These are phyloP conservation scores for Apiospora marii DNA, from an alignment of 2,329 filamentous ascomycete genomes.

Conservation along the genomic window DNA sequence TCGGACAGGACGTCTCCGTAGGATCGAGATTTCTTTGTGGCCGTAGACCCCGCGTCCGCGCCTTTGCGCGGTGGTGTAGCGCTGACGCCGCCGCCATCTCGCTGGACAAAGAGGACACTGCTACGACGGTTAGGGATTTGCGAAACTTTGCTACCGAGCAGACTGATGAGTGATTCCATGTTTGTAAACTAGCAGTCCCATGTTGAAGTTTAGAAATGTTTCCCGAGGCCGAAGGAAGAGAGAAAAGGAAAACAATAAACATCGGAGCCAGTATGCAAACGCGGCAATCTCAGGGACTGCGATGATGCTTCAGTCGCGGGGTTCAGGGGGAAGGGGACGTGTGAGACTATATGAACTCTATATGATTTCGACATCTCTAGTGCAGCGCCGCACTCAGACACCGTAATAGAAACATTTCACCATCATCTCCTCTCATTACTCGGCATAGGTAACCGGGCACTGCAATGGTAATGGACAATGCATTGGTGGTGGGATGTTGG, in stretches of 20 bases:
- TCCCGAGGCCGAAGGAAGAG: background rate
- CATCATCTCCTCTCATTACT: background rate
- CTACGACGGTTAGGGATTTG: conserved; percentile 8
- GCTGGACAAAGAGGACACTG: conserved; percentile 1
- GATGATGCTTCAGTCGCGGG: conserved; percentile 1
- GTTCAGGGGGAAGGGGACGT: background rate
- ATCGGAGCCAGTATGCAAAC: background rate
- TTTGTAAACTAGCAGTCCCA: background rate
- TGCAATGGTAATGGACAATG: background rate
- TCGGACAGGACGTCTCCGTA: conserved; percentile 4
- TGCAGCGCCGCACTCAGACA: conserved; percentile 17
- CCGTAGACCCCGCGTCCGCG: background rate
- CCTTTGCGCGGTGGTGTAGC: conserved; percentile 8
- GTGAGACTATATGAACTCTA: conserved; percentile 16
- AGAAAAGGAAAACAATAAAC: background rate
- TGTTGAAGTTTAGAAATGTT: background rate
- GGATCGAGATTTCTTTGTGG: background rate
- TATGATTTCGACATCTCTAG: conserved; percentile 6
- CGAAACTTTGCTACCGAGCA: conserved; percentile 18
- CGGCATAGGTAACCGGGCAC: background rate
- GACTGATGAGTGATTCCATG: conserved; percentile 14
- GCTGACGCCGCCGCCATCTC: background rate
- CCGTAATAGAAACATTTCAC: background rate
- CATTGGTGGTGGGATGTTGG: too few species aligned
- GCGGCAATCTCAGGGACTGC: background rate